Evolutionary conservation across 148 eudicot genomes (phyloP).

Genomic region (Diospyros lotus): DNA sequence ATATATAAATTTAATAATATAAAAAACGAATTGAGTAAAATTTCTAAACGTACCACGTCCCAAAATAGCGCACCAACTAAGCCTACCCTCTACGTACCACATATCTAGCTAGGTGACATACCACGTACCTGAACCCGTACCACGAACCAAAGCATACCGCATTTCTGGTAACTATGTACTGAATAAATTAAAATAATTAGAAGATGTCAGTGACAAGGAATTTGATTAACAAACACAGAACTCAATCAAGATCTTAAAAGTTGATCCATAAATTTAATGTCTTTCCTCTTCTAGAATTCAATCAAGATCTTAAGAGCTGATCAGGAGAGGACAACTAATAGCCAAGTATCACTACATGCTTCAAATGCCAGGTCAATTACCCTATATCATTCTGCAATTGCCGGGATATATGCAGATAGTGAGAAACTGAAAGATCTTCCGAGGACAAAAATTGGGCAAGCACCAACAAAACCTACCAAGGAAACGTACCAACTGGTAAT

Average conservation of each 20-base stretch:
- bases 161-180: too few relatives aligned
- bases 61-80: too few relatives aligned
- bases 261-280: not conserved
- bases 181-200: too few relatives aligned
- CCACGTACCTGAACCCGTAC: too few relatives aligned
- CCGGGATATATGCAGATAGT: conserved; percentile 48
- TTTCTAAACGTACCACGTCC: too few relatives aligned
- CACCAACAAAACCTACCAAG: conserved; percentile 40
- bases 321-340: not conserved
- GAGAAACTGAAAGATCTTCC: conserved; percentile 35
- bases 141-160: too few relatives aligned
- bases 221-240: not conserved
- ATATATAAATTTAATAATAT: too few relatives aligned
- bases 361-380: conserved; percentile 1
- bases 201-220: too few relatives aligned
- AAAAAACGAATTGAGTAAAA: too few relatives aligned
- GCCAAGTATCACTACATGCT: not conserved
- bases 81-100: too few relatives aligned
- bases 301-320: not conserved
- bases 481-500: conserved; percentile 46
- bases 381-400: conserved; percentile 3
- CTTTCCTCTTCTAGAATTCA: not conserved
- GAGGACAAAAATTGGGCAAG: conserved; percentile 29
- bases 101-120: too few relatives aligned
- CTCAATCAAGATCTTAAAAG: not conserved